Base-by-base conservation (phyloP, 1,284 basidiomycete species). In the Heterobasidion annosum region DNA sequence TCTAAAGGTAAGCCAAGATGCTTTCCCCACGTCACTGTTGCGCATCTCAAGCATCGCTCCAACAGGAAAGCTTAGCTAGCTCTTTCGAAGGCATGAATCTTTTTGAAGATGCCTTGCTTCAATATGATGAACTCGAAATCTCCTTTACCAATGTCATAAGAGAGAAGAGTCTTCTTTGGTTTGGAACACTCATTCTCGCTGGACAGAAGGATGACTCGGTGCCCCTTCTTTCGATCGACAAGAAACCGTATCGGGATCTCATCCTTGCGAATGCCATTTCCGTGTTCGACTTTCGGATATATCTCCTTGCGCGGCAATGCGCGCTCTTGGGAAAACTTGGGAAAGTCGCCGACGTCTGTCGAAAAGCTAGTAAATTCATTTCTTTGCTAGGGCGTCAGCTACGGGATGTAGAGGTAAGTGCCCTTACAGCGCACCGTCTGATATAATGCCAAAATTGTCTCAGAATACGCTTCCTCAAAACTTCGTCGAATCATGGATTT, bases 401-500 rank as follows among this genome's bases (percentile, higher is more conserved):
- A 49, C 78, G 83, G 50, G 86, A 87, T 59, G 78, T 85, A 34
- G 80, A 89, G 76, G 93, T 93, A 60, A 59, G 82, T 58, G 12
- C 10, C 37, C 51, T 42, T 19, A 16, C 15, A 10, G n/a, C 15
- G 42, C 34, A n/a, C 49, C 16, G n/a, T 37, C 16, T 10, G 7
- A 44, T 47, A 47, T 9, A 12, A 25, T 51, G 52, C 56, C 59
- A 53, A 56, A 15, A 43, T 60, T 53, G 54, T 55, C 43, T 33
- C 58, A 94, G 88, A 70, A 70, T 40, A 77, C 78, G 4, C 74
- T 98, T n/a, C 85, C 91, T 1, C 72, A 73, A 18, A 81, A 84
- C 63, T 97, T 97, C 64, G 76, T 98, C 43, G 92, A 98, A 67
- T 88, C 90, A 0, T 99, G 97, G 96, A 89, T 83, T 19, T 98